Evolutionary conservation across 768 basidiomycete genomes (phyloP).

Genomic region (Lentinula detonsa): DNA sequence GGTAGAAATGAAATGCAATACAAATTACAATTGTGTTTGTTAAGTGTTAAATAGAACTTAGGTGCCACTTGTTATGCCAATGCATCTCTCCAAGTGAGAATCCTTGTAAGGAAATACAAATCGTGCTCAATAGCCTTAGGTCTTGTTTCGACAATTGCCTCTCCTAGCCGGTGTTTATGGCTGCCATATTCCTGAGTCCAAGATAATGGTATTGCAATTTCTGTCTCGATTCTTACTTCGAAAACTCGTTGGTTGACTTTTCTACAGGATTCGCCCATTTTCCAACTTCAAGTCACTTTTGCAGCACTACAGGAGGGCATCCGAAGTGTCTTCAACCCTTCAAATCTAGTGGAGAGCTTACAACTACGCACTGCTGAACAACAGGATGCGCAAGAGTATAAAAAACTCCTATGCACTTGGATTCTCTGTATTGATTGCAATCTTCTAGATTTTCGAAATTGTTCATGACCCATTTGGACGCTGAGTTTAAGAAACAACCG

Average conservation of each 20-base stretch:
- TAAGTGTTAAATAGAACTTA: conserved; percentile 57
- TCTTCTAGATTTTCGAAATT: conserved; percentile 80
- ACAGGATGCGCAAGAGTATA: conserved; percentile 95
- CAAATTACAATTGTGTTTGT: background rate
- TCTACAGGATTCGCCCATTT: conserved; percentile 67
- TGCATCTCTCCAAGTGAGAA: conserved; percentile 77
- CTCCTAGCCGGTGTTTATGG: conserved; percentile 83
- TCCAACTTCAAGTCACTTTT: conserved; percentile 75
- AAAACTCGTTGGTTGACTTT: background rate
- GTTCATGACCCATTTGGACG: conserved; percentile 85
- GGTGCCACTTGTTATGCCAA: conserved; percentile 98
- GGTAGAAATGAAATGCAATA: conserved; percentile 29
- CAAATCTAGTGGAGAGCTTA: conserved; percentile 79
- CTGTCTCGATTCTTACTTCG: background rate
- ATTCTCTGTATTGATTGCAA: background rate
- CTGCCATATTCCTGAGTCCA: conserved; percentile 53
- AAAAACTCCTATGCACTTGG: conserved; percentile 6
- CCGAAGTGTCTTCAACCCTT: conserved; percentile 73
- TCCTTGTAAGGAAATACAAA: background rate
- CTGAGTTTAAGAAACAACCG: conserved; percentile 81
- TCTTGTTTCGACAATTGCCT: conserved; percentile 84
- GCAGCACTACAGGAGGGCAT: conserved; percentile 77
- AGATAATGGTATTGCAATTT: conserved; percentile 27
- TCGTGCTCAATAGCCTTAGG: conserved; percentile 34
- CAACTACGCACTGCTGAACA: conserved; percentile 79